Conservation (phyloP, 2,329 filamentous ascomycete species). For the Trichoderma cornu-damae region DNA sequence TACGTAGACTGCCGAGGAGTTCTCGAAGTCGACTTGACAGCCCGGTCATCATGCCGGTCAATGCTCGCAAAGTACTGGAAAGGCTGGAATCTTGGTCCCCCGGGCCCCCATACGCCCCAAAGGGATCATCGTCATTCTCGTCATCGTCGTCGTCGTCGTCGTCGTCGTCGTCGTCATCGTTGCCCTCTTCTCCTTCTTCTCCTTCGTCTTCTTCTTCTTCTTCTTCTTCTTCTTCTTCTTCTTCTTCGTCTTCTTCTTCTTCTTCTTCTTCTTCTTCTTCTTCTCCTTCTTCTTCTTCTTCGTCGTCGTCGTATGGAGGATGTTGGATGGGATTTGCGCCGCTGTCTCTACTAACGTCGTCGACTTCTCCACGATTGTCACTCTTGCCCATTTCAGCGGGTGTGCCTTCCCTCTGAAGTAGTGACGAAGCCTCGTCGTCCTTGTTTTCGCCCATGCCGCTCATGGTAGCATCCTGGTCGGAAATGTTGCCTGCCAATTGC, state of each 20-base stretch:
- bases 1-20: constrained; percentile 67
- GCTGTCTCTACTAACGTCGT: constrained; percentile 18
- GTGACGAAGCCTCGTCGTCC: constrained; percentile 22
- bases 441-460: constrained; percentile 6
- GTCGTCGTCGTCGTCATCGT: constrained; percentile 35
- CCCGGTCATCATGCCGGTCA: constrained; percentile 89
- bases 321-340: constrained; percentile 14
- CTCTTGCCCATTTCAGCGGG: not conserved
- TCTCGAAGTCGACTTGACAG: constrained; percentile 74
- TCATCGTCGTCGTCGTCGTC: constrained; percentile 48
- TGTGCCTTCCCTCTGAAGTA: not conserved
- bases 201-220: constrained; percentile 30
- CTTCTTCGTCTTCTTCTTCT: constrained; percentile 39
- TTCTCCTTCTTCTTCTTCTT: constrained; percentile 35
- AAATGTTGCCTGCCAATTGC: not conserved
- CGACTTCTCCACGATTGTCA: not conserved
- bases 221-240: constrained; percentile 55
- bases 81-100: constrained; percentile 60
- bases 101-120: constrained; percentile 63
- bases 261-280: constrained; percentile 51
- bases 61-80: constrained; percentile 74
- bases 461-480: constrained; percentile 12
- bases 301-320: constrained; percentile 26
- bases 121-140: constrained; percentile 57
- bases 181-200: constrained; percentile 34